phyloP scores from a whole-genome alignment of 768 basidiomycete species.

The Pleurotus eryngii region DNA sequence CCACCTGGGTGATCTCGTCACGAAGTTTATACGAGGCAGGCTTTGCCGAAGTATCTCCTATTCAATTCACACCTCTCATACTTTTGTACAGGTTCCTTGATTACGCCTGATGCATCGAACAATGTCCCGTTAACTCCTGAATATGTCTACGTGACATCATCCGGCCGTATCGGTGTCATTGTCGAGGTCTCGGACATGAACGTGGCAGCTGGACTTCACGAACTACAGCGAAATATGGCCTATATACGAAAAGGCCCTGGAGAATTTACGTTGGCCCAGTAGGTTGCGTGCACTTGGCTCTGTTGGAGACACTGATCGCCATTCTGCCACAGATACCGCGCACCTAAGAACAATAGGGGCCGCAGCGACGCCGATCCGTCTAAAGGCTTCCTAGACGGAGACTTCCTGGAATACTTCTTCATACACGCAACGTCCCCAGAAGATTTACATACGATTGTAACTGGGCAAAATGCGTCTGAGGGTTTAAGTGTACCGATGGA shows the following conservation, averaged over 20 bases:
- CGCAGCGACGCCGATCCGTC: slow-evolving; percentile 57
- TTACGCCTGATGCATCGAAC: slow-evolving; percentile 38
- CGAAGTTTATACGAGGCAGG: slow-evolving; percentile 68
- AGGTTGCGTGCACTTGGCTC: slow-evolving; percentile 12
- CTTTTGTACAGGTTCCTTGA: slow-evolving; percentile 48
- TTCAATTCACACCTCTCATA: neutral
- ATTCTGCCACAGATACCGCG: slow-evolving; percentile 52
- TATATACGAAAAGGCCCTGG: slow-evolving; percentile 49
- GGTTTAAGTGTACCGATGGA: slow-evolving; percentile 41
- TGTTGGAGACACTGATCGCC: neutral
- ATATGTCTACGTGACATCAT: slow-evolving; percentile 72
- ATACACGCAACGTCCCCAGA: slow-evolving; percentile 34
- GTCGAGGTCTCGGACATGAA: slow-evolving; percentile 52
- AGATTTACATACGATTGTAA: slow-evolving; percentile 48
- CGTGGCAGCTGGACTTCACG: slow-evolving; percentile 57
- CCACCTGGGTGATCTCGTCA: slow-evolving; percentile 74
- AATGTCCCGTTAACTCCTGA: slow-evolving; percentile 46
- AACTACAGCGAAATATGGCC: slow-evolving; percentile 73
- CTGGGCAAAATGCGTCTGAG: slow-evolving; percentile 60
- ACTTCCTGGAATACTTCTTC: slow-evolving; percentile 73
- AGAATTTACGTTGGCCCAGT: slow-evolving; percentile 62
- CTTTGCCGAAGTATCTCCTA: neutral
- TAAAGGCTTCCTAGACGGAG: slow-evolving; percentile 85
- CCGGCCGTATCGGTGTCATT: slow-evolving; percentile 76
- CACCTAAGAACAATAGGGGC: slow-evolving; percentile 57